Conservation (phyloP, 352 stramenopile species). For the Phytophthora citricola region DNA sequence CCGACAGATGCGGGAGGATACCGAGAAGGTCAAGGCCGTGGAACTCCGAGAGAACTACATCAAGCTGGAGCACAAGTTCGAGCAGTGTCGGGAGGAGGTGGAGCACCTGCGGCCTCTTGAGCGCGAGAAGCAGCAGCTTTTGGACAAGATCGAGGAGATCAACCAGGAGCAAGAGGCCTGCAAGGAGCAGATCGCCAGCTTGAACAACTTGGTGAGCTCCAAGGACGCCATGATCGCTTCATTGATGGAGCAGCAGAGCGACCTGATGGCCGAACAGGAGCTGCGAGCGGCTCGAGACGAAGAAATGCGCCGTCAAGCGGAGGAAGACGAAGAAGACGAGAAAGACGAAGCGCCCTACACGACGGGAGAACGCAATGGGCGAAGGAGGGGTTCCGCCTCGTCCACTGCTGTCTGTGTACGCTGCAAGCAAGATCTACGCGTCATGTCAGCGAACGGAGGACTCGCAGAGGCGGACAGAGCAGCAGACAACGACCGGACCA, state of each 20-base stretch:
- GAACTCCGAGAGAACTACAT: conserved; percentile 86
- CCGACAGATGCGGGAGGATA: conserved; percentile 93
- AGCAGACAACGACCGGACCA: neutral
- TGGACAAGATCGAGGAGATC: conserved; percentile 43
- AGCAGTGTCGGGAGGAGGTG: conserved; percentile 63
- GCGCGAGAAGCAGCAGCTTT: conserved; percentile 56
- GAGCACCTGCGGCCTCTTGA: conserved; percentile 65
- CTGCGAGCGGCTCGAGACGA: conserved; percentile 59
- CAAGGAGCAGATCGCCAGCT: conserved; percentile 50
- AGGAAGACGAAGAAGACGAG: conserved; percentile 55
- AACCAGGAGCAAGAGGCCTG: conserved; percentile 39
- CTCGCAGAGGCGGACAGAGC: conserved; percentile 23
- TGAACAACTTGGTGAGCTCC: conserved; percentile 45
- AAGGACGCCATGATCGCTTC: conserved; percentile 76
- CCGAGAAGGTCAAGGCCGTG: conserved; percentile 87
- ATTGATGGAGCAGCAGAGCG: conserved; percentile 80
- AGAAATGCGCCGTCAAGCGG: conserved; percentile 44
- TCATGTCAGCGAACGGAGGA: conserved; percentile 41
- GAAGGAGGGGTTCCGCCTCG: neutral
- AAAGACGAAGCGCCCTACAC: conserved; percentile 28
- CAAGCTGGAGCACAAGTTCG: conserved; percentile 78
- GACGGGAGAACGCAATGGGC: neutral
- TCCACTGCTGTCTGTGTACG: conserved; percentile 54
- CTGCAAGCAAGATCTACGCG: conserved; percentile 62
- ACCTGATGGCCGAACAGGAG: conserved; percentile 73